Evolutionary conservation across 129 eudicot genomes (phyloP).

Genomic region (Pulicaria dysenterica): DNA sequence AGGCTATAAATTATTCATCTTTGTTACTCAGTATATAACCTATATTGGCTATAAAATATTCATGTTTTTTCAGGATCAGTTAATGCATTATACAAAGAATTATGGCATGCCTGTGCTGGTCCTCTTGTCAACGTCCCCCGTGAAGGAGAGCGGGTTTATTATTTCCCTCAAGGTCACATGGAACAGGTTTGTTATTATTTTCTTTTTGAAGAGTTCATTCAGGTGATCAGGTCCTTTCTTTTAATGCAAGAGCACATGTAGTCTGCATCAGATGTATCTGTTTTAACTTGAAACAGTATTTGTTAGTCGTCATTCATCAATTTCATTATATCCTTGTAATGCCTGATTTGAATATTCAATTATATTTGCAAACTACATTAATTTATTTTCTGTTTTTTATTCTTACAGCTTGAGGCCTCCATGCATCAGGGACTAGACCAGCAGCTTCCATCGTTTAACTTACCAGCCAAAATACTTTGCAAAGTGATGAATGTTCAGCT

Average conservation of each 20-base stretch:
- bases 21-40: neutral
- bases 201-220: slow-evolving; percentile 2
- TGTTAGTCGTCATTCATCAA: slow-evolving; percentile 10
- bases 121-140: slow-evolving; percentile 85
- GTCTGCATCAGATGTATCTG: neutral
- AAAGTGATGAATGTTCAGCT: slow-evolving; percentile 83
- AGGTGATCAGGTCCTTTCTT: slow-evolving; percentile 1
- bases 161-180: slow-evolving; percentile 96
- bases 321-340: neutral
- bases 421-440: slow-evolving; percentile 87
- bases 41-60: slow-evolving; percentile 3
- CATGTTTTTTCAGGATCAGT: slow-evolving; percentile 40
- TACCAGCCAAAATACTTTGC: slow-evolving; percentile 87
- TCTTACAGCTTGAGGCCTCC: slow-evolving; percentile 90
- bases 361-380: neutral
- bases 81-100: slow-evolving; percentile 68
- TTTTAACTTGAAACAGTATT: neutral
- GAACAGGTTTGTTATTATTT: slow-evolving; percentile 63
- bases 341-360: slow-evolving; percentile 11
- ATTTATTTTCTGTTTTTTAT: slow-evolving; percentile 26
- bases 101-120: slow-evolving; percentile 98
- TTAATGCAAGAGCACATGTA: slow-evolving; percentile 7
- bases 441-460: slow-evolving; percentile 83
- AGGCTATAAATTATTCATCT: neutral
- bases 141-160: slow-evolving; percentile 86